Conservation (phyloP, 1,139 yeast genomes). For the Sugiyamaella pinicola region DNA sequence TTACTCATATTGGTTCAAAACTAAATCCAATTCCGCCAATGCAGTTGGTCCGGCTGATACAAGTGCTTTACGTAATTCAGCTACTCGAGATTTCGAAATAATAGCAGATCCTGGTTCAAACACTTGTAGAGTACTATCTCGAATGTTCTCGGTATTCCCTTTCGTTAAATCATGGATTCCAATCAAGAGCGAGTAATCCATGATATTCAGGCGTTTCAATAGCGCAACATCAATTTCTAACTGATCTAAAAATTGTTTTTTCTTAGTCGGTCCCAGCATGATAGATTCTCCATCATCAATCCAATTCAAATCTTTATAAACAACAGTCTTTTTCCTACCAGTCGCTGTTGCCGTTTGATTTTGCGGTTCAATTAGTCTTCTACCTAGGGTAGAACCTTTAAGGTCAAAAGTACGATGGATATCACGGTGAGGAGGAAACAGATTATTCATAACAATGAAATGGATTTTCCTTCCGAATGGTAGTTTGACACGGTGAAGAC, state of each 20-base stretch:
- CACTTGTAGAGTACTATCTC: conserved; percentile 44
- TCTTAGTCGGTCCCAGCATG: conserved; percentile 71
- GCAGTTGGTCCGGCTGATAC: conserved; percentile 44
- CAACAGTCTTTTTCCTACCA: conserved; percentile 40
- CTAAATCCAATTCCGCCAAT: conserved; percentile 40
- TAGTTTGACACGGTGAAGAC: conserved; percentile 90
- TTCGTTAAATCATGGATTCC: conserved; percentile 79
- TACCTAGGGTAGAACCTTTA: conserved; percentile 91
- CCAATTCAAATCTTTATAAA: conserved; percentile 88
- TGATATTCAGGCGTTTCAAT: conserved; percentile 72
- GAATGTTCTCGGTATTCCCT: conserved; percentile 52
- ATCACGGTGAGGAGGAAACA: conserved; percentile 92
- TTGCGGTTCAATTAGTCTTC: conserved; percentile 46
- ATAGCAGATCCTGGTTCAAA: conserved; percentile 41
- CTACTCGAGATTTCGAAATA: conserved; percentile 37
- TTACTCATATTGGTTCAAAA: conserved; percentile 35
- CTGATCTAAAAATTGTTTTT: conserved; percentile 63
- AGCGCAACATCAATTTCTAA: conserved; percentile 73
- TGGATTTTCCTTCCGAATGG: conserved; percentile 85
- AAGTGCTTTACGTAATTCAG: conserved; percentile 44
- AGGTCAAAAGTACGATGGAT: conserved; percentile 85
- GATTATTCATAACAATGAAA: conserved; percentile 94
- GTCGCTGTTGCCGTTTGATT: neutral
- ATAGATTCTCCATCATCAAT: conserved; percentile 63
- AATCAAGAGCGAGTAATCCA: conserved; percentile 90